phyloP scores from a whole-genome alignment of 345 rosid genomes.

The Eucalyptus curtisii region DNA sequence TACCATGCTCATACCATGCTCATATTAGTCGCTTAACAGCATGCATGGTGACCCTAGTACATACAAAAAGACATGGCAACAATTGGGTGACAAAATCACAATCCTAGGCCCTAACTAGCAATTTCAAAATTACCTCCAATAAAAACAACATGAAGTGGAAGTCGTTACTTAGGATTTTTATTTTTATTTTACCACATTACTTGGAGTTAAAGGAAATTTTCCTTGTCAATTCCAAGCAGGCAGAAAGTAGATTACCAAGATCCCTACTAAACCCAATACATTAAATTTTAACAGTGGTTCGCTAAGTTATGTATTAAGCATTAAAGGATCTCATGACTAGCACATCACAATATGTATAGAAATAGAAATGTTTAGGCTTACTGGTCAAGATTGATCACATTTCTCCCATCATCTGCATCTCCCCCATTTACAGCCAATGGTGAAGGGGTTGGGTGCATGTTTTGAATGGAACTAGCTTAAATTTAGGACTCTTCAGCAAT shows the following conservation, averaged over 20 bases:
- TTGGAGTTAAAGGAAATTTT: neutral
- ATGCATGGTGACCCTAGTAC: neutral
- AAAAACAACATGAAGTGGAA: neutral
- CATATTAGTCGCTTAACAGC: neutral
- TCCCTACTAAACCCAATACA: neutral
- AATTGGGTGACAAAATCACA: neutral
- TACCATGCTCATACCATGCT: neutral
- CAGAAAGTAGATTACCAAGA: neutral
- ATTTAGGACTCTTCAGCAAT: neutral
- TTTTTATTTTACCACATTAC: neutral
- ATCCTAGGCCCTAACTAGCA: neutral
- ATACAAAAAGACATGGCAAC: neutral
- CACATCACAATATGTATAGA: neutral
- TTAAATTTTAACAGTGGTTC: neutral
- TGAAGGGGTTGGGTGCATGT: neutral
- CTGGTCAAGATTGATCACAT: constrained; percentile 50
- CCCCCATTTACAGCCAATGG: neutral
- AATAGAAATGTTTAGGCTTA: constrained; percentile 16
- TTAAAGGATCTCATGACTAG: neutral
- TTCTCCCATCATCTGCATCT: constrained; percentile 14
- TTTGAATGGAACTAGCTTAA: neutral
- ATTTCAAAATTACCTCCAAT: neutral
- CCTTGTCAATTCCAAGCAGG: neutral
- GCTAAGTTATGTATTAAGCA: neutral
- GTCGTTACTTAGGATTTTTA: too few relatives aligned